Evolutionary conservation across 352 stramenopile genomes (phyloP).

Genomic region (Blastocystis sp.): DNA sequence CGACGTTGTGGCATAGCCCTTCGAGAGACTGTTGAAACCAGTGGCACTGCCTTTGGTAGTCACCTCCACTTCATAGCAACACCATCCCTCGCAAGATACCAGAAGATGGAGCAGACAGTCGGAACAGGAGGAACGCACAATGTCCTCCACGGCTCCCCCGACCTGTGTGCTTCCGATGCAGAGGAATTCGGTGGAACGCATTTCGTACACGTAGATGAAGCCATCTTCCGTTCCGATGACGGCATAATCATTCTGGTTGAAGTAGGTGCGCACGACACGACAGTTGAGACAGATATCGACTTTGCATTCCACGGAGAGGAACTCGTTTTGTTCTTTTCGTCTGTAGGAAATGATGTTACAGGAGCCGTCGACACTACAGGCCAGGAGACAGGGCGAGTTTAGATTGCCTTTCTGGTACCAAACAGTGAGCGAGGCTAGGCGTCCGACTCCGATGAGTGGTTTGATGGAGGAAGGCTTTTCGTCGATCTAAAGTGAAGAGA

Average conservation of each 20-base stretch:
- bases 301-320: background rate
- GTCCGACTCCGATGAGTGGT: background rate
- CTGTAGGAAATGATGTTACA: background rate
- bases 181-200: background rate
- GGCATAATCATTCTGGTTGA: background rate
- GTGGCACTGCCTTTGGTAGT: background rate
- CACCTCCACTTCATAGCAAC: background rate
- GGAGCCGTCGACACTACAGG: background rate
- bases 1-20: background rate
- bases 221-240: conserved; percentile 41
- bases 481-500: background rate
- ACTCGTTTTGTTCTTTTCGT: background rate
- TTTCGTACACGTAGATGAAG: background rate
- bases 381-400: background rate
- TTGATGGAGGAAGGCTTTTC: background rate
- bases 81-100: conserved; percentile 24
- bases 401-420: background rate
- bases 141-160: background rate
- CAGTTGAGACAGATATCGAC: background rate
- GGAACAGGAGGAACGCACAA: background rate
- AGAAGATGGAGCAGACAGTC: background rate
- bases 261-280: background rate
- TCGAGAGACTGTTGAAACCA: background rate
- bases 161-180: background rate
- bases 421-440: background rate